These are phyloP conservation scores for Wickerhamomyces silvicola DNA, from an alignment of 805 yeast genomes.

Conservation along the genomic window DNA sequence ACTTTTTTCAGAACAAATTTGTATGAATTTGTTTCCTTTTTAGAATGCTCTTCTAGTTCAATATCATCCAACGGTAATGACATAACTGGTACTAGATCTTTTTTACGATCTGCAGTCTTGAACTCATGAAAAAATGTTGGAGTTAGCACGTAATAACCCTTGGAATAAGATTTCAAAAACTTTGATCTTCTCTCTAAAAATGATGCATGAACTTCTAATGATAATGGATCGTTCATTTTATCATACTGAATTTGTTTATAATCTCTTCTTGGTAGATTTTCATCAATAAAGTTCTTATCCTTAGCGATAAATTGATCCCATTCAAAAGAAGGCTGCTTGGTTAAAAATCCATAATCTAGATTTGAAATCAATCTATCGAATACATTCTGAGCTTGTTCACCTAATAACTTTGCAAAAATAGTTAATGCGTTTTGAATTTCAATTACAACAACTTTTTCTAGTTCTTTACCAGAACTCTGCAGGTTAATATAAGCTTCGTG, in stretches of 20 bases:
- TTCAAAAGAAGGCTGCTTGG: conserved; percentile 75
- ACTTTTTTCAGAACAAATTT: conserved; percentile 79
- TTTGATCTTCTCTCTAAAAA: conserved; percentile 85
- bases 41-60: conserved; percentile 75
- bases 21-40: conserved; percentile 55
- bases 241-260: conserved; percentile 58
- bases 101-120: conserved; percentile 73
- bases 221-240: conserved; percentile 62
- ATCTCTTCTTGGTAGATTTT: conserved; percentile 53
- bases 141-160: conserved; percentile 88
- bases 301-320: conserved; percentile 80
- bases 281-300: conserved; percentile 66
- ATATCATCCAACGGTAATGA: conserved; percentile 76
- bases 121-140: conserved; percentile 87
- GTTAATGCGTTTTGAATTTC: conserved; percentile 82
- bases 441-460: conserved; percentile 80
- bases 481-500: conserved; percentile 86
- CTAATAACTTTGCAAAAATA: conserved; percentile 62
- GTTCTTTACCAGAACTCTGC: conserved; percentile 80
- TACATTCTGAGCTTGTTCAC: conserved; percentile 67
- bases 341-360: conserved; percentile 61
- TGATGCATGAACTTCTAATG: conserved; percentile 68
- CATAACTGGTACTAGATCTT: conserved; percentile 77
- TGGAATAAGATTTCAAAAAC: conserved; percentile 82
- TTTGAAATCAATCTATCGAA: conserved; percentile 60